These are phyloP conservation scores for Candida tibetensis DNA, from an alignment of 805 yeast species.

Conservation along the genomic window DNA sequence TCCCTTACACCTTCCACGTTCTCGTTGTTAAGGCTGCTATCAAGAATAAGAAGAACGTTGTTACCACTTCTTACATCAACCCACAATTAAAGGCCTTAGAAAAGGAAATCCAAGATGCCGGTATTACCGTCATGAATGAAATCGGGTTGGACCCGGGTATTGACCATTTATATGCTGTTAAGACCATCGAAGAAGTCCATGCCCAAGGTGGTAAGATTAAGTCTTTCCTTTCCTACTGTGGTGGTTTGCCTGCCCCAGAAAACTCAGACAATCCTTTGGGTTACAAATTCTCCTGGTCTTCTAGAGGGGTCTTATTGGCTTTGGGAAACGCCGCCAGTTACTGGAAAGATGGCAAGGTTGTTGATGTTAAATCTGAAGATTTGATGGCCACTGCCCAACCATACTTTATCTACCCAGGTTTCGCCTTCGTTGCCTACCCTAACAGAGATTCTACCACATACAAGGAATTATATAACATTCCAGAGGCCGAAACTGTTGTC, in stretches of 20 bases:
- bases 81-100: conserved; percentile 87
- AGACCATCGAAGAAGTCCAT: conserved; percentile 97
- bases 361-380: conserved; percentile 78
- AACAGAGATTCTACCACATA: conserved; percentile 96
- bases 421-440: conserved; percentile 91
- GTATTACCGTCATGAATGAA: conserved; percentile 97
- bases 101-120: conserved; percentile 86
- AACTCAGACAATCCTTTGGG: conserved; percentile 97
- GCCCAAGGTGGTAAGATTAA: conserved; percentile 85
- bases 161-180: conserved; percentile 97
- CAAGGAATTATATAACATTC: conserved; percentile 87
- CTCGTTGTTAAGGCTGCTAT: conserved; percentile 91
- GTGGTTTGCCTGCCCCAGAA: conserved; percentile 98
- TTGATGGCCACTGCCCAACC: conserved; percentile 95
- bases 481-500: conserved; percentile 95
- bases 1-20: conserved; percentile 94
- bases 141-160: conserved; percentile 99
- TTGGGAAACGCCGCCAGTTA: conserved; percentile 90
- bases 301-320: conserved; percentile 95
- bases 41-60: conserved; percentile 78
- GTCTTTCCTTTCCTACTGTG: conserved; percentile 95
- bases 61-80: conserved; percentile 95
- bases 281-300: conserved; percentile 98
- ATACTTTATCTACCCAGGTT: conserved; percentile 94
- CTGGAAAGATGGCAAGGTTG: conserved; percentile 83